These are phyloP conservation scores for Geranium rotundifolium DNA, from an alignment of 345 rosid species.

Conservation along the genomic window DNA sequence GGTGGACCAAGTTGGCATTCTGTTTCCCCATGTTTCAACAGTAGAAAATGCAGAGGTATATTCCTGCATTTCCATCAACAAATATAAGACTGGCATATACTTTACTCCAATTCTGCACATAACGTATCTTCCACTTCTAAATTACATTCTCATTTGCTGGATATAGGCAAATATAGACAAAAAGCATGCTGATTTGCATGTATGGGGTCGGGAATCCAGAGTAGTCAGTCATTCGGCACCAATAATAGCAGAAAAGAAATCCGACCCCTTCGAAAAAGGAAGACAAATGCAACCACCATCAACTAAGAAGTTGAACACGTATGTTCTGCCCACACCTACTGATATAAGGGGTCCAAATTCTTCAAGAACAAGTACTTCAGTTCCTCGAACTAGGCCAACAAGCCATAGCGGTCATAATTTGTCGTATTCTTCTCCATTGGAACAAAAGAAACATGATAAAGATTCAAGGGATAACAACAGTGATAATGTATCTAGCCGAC, in stretches of 20 bases:
- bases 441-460: slow-evolving; percentile 45
- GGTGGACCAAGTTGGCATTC: slow-evolving; percentile 51
- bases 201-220: slow-evolving; percentile 31
- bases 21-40: slow-evolving; percentile 34
- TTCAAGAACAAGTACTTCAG: slow-evolving; percentile 30
- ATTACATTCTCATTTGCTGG: not conserved
- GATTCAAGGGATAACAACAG: slow-evolving; percentile 5
- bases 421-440: slow-evolving; percentile 88
- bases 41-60: slow-evolving; percentile 45
- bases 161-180: slow-evolving; percentile 43
- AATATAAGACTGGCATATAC: not conserved
- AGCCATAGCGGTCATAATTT: slow-evolving; percentile 33
- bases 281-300: slow-evolving; percentile 34
- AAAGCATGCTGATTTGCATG: slow-evolving; percentile 34
- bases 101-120: too few species aligned
- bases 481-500: slow-evolving; percentile 26
- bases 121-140: not conserved
- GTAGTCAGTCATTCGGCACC: slow-evolving; percentile 82
- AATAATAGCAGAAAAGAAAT: slow-evolving; percentile 58
- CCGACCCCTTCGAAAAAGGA: slow-evolving; percentile 45
- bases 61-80: not conserved
- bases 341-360: slow-evolving; percentile 38
- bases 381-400: slow-evolving; percentile 28
- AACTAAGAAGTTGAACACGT: slow-evolving; percentile 36
- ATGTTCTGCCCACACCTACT: slow-evolving; percentile 73